Base-by-base conservation (phyloP, 2,329 filamentous ascomycete genomes). In the Bipolaris zeicola region DNA sequence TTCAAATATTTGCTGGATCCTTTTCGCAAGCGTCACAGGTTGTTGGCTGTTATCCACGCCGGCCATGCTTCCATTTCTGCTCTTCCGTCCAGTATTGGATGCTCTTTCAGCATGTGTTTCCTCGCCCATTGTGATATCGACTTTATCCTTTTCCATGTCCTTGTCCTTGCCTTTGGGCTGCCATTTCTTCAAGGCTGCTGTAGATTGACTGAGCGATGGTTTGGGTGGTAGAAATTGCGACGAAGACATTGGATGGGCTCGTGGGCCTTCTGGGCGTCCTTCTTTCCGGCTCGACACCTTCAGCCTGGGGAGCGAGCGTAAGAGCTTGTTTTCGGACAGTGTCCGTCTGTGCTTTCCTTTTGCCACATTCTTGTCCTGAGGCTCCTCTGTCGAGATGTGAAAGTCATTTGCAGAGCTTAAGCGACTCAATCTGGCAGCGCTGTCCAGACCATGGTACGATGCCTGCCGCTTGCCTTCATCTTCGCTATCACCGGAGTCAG, bases 401-500 rank as follows among this genome's bases (percentile, higher is more conserved):
- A 74, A 75, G 58, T 72, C 67, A 36, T 72, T 74, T 10, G 68
- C 62, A 18, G 72, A 73, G 56, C 68, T 75, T 26, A 76, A 53
- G 10, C 73, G 70, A 58, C 71, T 76, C 42, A 76, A 61, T 38
- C 73, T 61, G 48, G 73, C 71, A 41, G 72, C 71, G 43, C 71
- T 69, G 44, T 74, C 73, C 43, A 76, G 60, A 48, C 65, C 69
- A 57, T 62, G 65, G 47, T 65, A 71, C 8, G 58, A 65, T 16
- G 62, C 57, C 39, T 63, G 64, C 37, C 45, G 60, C 54, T 69
- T 70, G 36, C 63, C 67, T 31, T 71, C 74, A 7, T 77, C 83
- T 45, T 91, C 89, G 62, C 92, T 92, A 66, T 94, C 92, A 66
- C 91, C 95, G 38, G 89, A 75, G 53, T 79, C 92, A 14, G 72